phyloP scores from a whole-genome alignment of 108 stramenopile species.

The Skeletonema marinoi region DNA sequence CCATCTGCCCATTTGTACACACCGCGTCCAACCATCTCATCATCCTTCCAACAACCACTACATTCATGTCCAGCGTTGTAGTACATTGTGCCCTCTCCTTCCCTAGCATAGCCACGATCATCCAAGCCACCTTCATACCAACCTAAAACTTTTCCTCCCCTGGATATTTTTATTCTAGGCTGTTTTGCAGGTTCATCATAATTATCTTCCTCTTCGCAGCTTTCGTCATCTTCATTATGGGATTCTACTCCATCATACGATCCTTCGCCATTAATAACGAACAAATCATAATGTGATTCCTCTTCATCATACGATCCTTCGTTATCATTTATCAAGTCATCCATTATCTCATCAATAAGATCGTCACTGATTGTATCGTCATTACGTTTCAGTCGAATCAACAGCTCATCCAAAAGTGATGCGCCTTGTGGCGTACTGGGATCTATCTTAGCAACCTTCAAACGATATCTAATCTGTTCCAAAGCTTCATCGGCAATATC shows the following conservation, averaged over 20 bases:
- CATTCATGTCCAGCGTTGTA: conserved; percentile 46
- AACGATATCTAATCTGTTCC: conserved; percentile 41
- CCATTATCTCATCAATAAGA: conserved; percentile 33
- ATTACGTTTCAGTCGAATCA: conserved; percentile 21
- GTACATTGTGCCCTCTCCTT: conserved; percentile 36
- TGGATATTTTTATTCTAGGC: conserved; percentile 17
- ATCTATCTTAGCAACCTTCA: conserved; percentile 39
- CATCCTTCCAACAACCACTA: conserved; percentile 33
- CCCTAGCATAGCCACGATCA: conserved; percentile 22
- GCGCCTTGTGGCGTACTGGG: conserved; percentile 33
- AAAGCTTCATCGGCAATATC: conserved; percentile 37
- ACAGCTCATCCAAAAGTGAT: conserved; percentile 31
- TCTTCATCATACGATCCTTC: neutral
- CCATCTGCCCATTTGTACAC: conserved; percentile 37
- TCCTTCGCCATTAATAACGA: neutral
- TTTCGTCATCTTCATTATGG: neutral
- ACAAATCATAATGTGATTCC: neutral
- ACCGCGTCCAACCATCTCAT: conserved; percentile 44
- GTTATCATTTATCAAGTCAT: neutral
- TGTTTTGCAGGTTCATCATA: neutral
- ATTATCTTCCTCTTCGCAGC: neutral
- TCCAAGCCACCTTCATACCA: conserved; percentile 42
- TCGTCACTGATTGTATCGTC: conserved; percentile 10
- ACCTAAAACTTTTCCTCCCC: conserved; percentile 36
- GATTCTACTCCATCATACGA: neutral